phyloP scores from a whole-genome alignment of 176 grass and related monocot genomes.

The Aegilops speltoides region DNA sequence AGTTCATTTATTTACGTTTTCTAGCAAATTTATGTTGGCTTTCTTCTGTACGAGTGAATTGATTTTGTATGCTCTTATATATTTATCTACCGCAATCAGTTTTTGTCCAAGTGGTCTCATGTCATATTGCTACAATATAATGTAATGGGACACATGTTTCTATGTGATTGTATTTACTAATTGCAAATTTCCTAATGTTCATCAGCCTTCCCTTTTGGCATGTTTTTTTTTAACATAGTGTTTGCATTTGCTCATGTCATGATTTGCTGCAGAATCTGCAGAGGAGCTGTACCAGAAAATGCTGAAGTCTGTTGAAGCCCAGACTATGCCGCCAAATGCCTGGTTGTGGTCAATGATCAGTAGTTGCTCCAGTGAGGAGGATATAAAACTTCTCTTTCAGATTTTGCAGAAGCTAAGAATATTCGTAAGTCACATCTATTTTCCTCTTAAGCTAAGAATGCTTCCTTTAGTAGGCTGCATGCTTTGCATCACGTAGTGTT shows the following conservation, averaged over 20 bases:
- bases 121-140: neutral
- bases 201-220: neutral
- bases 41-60: neutral
- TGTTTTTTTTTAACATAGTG: constrained; percentile 1
- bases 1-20: neutral
- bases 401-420: constrained; percentile 83
- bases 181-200: neutral
- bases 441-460: neutral
- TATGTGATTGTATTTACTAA: neutral
- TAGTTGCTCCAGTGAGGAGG: constrained; percentile 70
- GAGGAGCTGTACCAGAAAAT: constrained; percentile 87
- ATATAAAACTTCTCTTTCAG: constrained; percentile 87
- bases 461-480: neutral
- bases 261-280: constrained; percentile 56
- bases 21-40: neutral
- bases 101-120: neutral
- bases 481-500: neutral
- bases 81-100: neutral
- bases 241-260: constrained; percentile 19
- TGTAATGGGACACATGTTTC: neutral
- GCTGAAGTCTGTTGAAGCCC: constrained; percentile 75
- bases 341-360: constrained; percentile 89
- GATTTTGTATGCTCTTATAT: neutral
- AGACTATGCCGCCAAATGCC: constrained; percentile 96
- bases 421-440: constrained; percentile 63